phyloP scores from a whole-genome alignment of 352 stramenopile genomes.

The Phytophthora aleatoria region DNA sequence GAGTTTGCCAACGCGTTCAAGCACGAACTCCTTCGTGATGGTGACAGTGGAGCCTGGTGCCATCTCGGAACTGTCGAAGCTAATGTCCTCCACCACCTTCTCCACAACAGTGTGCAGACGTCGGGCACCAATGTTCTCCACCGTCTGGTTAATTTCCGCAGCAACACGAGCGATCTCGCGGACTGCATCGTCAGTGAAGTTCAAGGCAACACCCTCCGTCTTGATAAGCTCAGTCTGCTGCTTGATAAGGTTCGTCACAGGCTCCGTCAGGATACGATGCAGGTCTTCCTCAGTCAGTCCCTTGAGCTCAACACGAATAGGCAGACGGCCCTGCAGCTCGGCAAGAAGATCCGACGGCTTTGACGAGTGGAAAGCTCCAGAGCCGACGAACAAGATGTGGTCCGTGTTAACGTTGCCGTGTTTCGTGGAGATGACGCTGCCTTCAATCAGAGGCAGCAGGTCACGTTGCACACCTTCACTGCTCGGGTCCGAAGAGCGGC shows the following conservation, averaged over 20 bases:
- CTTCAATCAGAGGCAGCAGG: constrained; percentile 98
- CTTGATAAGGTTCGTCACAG: constrained; percentile 98
- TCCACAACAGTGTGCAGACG: constrained; percentile 98
- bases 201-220: constrained; percentile 95
- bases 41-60: constrained; percentile 76
- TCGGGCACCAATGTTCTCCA: constrained; percentile 99
- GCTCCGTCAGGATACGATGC: constrained; percentile 99
- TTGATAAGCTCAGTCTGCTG: constrained; percentile 98
- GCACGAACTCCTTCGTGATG: constrained; percentile 95
- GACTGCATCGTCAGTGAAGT: constrained; percentile 97
- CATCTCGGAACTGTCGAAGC: constrained; percentile 97
- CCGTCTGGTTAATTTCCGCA: constrained; percentile 94
- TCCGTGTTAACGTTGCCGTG: constrained; percentile 99
- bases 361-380: constrained; percentile 97
- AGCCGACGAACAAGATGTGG: constrained; percentile 99
- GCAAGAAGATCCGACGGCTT: constrained; percentile 98
- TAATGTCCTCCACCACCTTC: constrained; percentile 99
- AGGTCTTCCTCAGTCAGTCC: constrained; percentile 98
- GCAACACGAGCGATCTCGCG: constrained; percentile 97
- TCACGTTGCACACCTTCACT: constrained; percentile 99
- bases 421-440: constrained; percentile 97
- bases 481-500: constrained; percentile 94
- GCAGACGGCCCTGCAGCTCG: constrained; percentile 97
- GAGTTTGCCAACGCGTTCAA: constrained; percentile 93
- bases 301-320: constrained; percentile 99